Evolutionary conservation across 805 yeast species (phyloP).

Genomic region (Candida adriatica): DNA sequence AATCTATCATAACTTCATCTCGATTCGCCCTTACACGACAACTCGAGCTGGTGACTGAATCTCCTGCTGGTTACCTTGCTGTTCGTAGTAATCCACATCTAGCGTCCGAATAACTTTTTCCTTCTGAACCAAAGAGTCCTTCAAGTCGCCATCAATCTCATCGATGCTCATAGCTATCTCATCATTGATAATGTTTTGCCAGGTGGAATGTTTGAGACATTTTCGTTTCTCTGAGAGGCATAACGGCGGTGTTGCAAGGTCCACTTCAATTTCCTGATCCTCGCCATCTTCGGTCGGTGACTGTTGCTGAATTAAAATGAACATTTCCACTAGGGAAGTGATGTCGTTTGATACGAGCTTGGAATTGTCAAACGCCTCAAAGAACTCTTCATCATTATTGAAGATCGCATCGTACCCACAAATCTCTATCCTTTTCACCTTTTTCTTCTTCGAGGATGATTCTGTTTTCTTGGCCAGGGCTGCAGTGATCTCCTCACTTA

Average conservation of each 20-base stretch:
- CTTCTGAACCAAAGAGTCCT: constrained; percentile 22
- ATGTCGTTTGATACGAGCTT: constrained; percentile 16
- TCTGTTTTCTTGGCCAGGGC: background rate
- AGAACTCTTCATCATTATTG: constrained; percentile 4
- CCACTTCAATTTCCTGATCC: background rate
- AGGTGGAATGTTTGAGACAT: constrained; percentile 48
- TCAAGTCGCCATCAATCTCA: constrained; percentile 18
- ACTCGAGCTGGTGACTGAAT: too few relatives aligned
- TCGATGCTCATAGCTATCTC: constrained; percentile 31
- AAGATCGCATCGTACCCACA: constrained; percentile 44
- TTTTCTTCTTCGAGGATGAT: constrained; percentile 6
- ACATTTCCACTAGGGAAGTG: constrained; percentile 3
- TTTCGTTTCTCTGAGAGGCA: constrained; percentile 51
- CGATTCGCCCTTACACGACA: too few relatives aligned
- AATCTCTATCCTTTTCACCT: constrained; percentile 36
- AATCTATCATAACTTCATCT: too few relatives aligned
- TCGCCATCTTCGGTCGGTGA: constrained; percentile 7
- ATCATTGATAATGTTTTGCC: constrained; percentile 33
- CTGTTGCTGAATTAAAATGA: constrained; percentile 1
- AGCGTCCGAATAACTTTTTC: constrained; percentile 29
- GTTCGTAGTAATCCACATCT: constrained; percentile 32
- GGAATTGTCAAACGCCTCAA: constrained; percentile 15
- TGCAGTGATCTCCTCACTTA: constrained; percentile 20
- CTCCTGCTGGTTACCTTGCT: too few relatives aligned
- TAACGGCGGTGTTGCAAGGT: constrained; percentile 12